These are phyloP conservation scores for Skeletonema tropicum DNA, from an alignment of 108 stramenopile species.

Conservation along the genomic window DNA sequence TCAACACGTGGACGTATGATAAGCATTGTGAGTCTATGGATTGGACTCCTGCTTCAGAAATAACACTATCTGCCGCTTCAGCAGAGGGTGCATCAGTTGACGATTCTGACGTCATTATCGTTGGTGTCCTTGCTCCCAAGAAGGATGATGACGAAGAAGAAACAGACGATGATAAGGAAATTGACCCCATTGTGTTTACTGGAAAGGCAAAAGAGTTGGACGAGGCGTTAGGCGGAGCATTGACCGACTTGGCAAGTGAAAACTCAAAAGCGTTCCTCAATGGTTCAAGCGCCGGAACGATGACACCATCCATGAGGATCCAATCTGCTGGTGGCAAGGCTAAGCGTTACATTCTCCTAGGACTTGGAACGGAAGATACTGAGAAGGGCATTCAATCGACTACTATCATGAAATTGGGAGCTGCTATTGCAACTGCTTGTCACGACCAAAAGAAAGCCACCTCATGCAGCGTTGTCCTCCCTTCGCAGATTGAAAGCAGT, in stretches of 20 bases:
- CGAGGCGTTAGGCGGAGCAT: constrained; percentile 64
- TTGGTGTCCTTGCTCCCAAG: constrained; percentile 66
- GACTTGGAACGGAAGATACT: constrained; percentile 57
- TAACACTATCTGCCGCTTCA: constrained; percentile 29
- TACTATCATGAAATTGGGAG: constrained; percentile 57
- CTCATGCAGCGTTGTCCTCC: constrained; percentile 59
- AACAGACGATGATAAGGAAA: constrained; percentile 46
- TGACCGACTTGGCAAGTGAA: constrained; percentile 67
- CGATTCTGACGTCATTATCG: constrained; percentile 73
- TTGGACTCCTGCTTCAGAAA: constrained; percentile 58
- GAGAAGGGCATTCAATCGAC: constrained; percentile 52
- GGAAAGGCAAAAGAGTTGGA: constrained; percentile 71
- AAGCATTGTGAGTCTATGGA: constrained; percentile 76
- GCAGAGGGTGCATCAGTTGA: constrained; percentile 30
- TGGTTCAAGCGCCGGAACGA: constrained; percentile 73
- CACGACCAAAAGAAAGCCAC: constrained; percentile 73
- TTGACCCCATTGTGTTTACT: constrained; percentile 45
- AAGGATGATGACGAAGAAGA: constrained; percentile 50
- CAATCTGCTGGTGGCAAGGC: constrained; percentile 32
- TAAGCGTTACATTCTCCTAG: constrained; percentile 68
- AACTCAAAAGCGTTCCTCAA: constrained; percentile 83
- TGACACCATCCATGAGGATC: constrained; percentile 66
- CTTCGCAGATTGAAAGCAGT: constrained; percentile 21
- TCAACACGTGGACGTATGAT: constrained; percentile 86
- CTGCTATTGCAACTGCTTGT: constrained; percentile 70